A percentile compares a stretch with the other conserved stretches of the same genome.
These are phyloP conservation scores for Vigna reflexopilosa DNA, from an alignment of 306 rosid species.

Conservation along the genomic window DNA sequence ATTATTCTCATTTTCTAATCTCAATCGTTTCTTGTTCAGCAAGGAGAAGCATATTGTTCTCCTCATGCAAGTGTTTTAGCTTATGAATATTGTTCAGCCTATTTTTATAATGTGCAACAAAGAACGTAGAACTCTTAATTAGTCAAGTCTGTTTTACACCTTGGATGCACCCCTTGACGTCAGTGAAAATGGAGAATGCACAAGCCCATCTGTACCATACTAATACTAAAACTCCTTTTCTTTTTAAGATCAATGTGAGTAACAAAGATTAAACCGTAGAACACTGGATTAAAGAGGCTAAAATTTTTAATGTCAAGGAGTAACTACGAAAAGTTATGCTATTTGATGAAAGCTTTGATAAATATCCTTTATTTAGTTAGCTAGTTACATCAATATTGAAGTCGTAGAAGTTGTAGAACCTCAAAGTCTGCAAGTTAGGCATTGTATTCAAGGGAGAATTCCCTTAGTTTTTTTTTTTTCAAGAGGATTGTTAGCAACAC, in stretches of 20 bases:
- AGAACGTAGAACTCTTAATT: no score
- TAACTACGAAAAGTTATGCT: neutral
- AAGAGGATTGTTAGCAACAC: no score
- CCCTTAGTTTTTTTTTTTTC: no score
- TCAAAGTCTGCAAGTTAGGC: no score
- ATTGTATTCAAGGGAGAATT: no score
- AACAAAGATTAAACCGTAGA: slow-evolving; percentile 3
- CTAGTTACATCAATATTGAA: neutral
- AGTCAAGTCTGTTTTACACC: neutral
- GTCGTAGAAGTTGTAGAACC: no score
- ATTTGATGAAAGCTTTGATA: slow-evolving; percentile 1
- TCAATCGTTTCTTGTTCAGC: slow-evolving; percentile 19
- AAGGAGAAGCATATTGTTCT: slow-evolving; percentile 27
- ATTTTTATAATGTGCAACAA: no score
- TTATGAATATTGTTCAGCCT: no score
- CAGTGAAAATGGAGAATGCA: neutral
- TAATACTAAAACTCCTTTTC: neutral
- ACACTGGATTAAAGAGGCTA: neutral
- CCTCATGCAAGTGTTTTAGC: no score
- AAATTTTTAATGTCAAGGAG: neutral
- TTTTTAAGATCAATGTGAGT: neutral
- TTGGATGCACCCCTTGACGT: neutral
- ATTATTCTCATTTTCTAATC: slow-evolving; percentile 34
- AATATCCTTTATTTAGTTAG: neutral
- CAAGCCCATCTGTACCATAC: neutral